These are phyloP conservation scores for Amylocystis lapponica DNA, from an alignment of 768 basidiomycete species.

Conservation along the genomic window DNA sequence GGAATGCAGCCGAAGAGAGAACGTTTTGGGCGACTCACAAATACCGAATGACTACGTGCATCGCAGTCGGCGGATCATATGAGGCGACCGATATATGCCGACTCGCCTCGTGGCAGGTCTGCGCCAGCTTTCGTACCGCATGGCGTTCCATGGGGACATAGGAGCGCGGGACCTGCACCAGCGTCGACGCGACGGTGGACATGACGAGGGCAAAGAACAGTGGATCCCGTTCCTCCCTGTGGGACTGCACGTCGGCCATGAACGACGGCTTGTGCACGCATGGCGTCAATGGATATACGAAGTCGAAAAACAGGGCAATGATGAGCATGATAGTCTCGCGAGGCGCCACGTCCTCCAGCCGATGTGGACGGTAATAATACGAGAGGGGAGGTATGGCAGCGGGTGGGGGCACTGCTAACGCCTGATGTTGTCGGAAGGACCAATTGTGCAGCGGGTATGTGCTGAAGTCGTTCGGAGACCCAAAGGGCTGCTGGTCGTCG, in stretches of 20 bases:
- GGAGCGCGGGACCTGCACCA: conserved; percentile 83
- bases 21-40: conserved; percentile 49
- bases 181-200: conserved; percentile 81
- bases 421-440: conserved; percentile 63
- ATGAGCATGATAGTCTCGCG: conserved; percentile 77
- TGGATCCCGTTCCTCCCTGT: conserved; percentile 80
- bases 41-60: conserved; percentile 83
- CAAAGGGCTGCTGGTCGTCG: conserved; percentile 38
- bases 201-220: conserved; percentile 89
- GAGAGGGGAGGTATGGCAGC: conserved; percentile 52
- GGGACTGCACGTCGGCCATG: conserved; percentile 79
- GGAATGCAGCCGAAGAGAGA: background rate
- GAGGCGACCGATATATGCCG: conserved; percentile 73
- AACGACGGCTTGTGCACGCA: conserved; percentile 90
- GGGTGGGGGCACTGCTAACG: conserved; percentile 40
- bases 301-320: conserved; percentile 88
- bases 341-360: conserved; percentile 78
- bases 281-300: conserved; percentile 87
- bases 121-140: conserved; percentile 79
- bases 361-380: conserved; percentile 66
- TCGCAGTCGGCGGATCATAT: conserved; percentile 79
- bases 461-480: conserved; percentile 47
- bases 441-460: conserved; percentile 65
- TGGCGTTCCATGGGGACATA: conserved; percentile 85
- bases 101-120: conserved; percentile 79